Evolutionary conservation across 2,329 filamentous ascomycete genomes (phyloP).

Genomic region (Fusarium setosum): DNA sequence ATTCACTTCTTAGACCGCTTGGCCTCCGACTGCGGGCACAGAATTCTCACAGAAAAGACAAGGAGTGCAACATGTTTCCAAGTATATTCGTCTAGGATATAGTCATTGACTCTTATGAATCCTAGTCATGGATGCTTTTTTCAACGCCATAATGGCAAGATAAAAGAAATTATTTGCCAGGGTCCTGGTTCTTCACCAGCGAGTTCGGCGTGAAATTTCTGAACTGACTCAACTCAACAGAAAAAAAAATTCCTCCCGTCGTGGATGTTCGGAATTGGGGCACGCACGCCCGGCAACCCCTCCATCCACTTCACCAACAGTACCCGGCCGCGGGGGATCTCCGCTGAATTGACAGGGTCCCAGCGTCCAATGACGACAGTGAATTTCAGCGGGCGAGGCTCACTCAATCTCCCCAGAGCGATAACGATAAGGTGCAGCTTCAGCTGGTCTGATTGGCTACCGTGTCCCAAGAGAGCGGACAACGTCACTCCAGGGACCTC

Average conservation of each 20-base stretch:
- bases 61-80: not conserved
- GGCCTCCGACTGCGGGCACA: slow-evolving; percentile 11
- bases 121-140: not conserved
- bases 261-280: no score
- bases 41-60: not conserved
- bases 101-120: not conserved
- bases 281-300: not conserved
- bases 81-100: not conserved
- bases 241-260: not conserved
- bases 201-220: slow-evolving; percentile 7
- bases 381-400: slow-evolving; percentile 19
- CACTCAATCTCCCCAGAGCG: slow-evolving; percentile 7
- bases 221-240: slow-evolving; percentile 6
- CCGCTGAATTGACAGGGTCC: not conserved
- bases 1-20: slow-evolving; percentile 24
- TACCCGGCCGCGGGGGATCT: slow-evolving; percentile 5
- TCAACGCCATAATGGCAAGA: not conserved
- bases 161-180: not conserved
- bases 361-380: not conserved
- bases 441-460: slow-evolving; percentile 15
- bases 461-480: slow-evolving; percentile 1
- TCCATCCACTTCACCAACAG: not conserved
- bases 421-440: not conserved
- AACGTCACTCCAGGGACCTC: slow-evolving; percentile 35
- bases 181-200: not conserved